A percentile compares a stretch with the other conserved stretches of the same genome.
Evolutionary conservation across 176 grass and related monocot genomes (phyloP).

Genomic region (Urochloa ruziziensis): DNA sequence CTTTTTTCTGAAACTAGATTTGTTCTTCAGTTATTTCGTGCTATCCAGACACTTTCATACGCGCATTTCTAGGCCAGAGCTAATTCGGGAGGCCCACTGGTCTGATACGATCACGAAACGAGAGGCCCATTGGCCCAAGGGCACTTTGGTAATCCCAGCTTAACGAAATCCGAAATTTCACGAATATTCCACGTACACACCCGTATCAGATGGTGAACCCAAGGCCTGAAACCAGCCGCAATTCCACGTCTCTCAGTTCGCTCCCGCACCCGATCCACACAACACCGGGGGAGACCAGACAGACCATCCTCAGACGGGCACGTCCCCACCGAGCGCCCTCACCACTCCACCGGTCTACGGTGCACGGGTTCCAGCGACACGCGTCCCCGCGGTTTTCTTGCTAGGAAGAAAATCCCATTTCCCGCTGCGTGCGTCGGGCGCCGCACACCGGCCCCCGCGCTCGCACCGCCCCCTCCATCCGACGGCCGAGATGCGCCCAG

Average conservation of each 20-base stretch:
- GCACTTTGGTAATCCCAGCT: background rate
- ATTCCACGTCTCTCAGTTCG: background rate
- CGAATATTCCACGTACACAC: background rate
- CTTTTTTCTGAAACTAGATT: no score
- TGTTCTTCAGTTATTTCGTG: no score
- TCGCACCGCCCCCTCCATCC: background rate
- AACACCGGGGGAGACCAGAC: no score
- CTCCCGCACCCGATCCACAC: background rate
- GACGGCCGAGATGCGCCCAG: background rate
- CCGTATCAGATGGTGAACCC: constrained; percentile 23
- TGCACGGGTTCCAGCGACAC: constrained; percentile 22
- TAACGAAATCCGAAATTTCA: background rate
- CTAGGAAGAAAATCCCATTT: constrained; percentile 5
- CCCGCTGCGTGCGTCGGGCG: constrained; percentile 21
- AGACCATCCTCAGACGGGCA: background rate
- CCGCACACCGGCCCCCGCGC: background rate
- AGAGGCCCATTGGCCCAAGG: background rate
- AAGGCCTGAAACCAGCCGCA: constrained; percentile 21
- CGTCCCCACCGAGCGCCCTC: background rate
- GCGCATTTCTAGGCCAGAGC: background rate
- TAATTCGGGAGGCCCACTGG: background rate
- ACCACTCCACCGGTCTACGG: background rate
- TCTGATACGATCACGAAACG: background rate
- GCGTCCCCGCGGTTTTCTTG: constrained; percentile 31
- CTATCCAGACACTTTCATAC: no score